Base-by-base conservation (phyloP, 371 early-diverging fungal species). In the Cokeromyces recurvatus region DNA sequence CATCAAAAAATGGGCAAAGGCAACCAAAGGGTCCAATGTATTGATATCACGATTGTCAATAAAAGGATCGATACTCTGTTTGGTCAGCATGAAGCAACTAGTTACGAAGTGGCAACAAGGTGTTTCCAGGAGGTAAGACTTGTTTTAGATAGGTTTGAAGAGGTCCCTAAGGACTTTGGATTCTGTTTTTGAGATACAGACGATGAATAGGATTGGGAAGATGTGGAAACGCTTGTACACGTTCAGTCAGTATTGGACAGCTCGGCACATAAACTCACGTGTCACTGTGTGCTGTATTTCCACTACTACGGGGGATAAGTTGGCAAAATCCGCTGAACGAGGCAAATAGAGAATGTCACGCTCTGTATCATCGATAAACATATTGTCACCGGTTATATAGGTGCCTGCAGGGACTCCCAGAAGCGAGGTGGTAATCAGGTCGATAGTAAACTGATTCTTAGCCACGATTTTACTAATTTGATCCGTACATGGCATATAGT, bases 31-130 rank as follows among this genome's bases (percentile, higher is more conserved):
- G 31, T 41, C 37, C 53, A 46, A 46, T 29, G 42, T 27, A 32
- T 46, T 42, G 45, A 10, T 46, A 42, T 46, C 31, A 20, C 2
- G 32, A 46, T 46, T 46, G 29, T 53, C 53, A 24, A 53, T 36
- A 36, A 46, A 46, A 36, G 47, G 42, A 32, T 53, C 36, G 35
- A 53, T 53, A 42, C 46, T 53, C 27, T 53, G 15, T 42, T 53
- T 53, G 40, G 46, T 46, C 43, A 53, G 45, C 42, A 53, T 46
- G 46, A 46, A 53, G 42, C 40, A 53, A 42, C 22, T 41, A 12
- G 47, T 46, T 37, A 44, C 44, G 15, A 51, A 51, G 8, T 51
- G 51, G 21, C 44, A 36, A 43, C 46, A 53, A 35, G 47, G 42
- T 39, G 46, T 46, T 46, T 46, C 41, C 21, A 53, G 22, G 25